Conservation (phyloP, 768 basidiomycete species). For the Phanerochaete carnosa region DNA sequence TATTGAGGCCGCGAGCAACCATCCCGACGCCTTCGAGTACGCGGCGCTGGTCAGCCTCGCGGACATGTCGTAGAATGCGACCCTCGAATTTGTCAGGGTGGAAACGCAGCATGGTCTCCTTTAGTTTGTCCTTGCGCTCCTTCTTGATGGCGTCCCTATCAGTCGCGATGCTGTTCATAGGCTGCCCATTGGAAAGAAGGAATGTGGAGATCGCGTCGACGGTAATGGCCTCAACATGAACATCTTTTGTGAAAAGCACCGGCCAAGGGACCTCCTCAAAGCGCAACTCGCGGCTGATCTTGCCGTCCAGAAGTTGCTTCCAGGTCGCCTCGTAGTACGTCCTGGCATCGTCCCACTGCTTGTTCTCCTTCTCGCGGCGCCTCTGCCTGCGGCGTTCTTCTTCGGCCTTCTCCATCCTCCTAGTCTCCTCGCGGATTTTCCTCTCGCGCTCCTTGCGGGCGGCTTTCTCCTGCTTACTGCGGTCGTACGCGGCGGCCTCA, state of each 20-base stretch:
- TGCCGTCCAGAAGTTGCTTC: slow-evolving; percentile 43
- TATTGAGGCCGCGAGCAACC: slow-evolving; percentile 59
- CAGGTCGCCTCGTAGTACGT: slow-evolving; percentile 56
- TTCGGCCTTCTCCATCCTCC: slow-evolving; percentile 45
- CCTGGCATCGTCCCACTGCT: slow-evolving; percentile 42
- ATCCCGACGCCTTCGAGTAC: slow-evolving; percentile 62
- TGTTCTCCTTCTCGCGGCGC: slow-evolving; percentile 45
- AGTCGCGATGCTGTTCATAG: neutral
- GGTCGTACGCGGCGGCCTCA: slow-evolving; percentile 61
- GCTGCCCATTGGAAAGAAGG: slow-evolving; percentile 36
- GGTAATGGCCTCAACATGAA: slow-evolving; percentile 48
- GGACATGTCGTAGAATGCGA: slow-evolving; percentile 54
- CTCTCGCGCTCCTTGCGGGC: slow-evolving; percentile 54
- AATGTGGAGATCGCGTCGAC: slow-evolving; percentile 54
- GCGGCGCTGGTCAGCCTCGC: slow-evolving; percentile 40
- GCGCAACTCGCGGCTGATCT: slow-evolving; percentile 26
- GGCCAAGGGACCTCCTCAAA: slow-evolving; percentile 79
- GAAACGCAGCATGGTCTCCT: slow-evolving; percentile 69
- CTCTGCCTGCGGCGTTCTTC: slow-evolving; percentile 50
- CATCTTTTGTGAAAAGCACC: slow-evolving; percentile 28
- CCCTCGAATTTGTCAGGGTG: slow-evolving; percentile 86
- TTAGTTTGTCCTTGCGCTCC: slow-evolving; percentile 55
- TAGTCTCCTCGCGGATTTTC: slow-evolving; percentile 50
- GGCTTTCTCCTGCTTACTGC: slow-evolving; percentile 48
- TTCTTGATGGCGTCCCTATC: slow-evolving; percentile 35